Evolutionary conservation across 331 rosid species (phyloP), one percentile per base, ranked within the genome.

Genomic region (Malus hybrid): DNA sequence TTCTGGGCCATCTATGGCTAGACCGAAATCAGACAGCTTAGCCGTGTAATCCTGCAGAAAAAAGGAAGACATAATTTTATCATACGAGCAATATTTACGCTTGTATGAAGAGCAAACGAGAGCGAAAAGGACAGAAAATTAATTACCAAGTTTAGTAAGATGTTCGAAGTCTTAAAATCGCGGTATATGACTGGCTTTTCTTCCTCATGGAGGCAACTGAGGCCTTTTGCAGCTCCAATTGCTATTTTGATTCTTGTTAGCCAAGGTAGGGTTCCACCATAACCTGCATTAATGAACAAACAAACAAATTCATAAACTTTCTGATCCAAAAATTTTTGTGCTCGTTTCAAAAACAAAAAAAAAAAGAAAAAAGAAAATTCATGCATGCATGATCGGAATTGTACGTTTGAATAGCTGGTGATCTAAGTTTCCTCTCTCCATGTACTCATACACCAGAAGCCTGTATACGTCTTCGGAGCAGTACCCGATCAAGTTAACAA

Each of bases 381-480:
- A 1, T 61, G 33, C 34, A 14, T 61, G 19, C 34, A 61, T 12
- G 66, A 61, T 67, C 54, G 4, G 12, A 67, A 20, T 36, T 67
- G 18, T 76, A 91, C 98, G 80, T 82, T 83, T 85, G 78, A 90
- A 94, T 71, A 94, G 86, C 31, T 85, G 79, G 76, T 79, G 54
- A 32, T 94, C 97, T 29, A 94, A 83, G 81, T 88, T 94, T 32
- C 99, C 99, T 31, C 92, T 48, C 20, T 86, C 89, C 96, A 94
- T 83, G 85, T 82, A 94, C 70, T 94, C 92, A 52, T 94, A 94
- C n/a, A 94, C 99, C 70, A 94, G 97, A 83, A 92, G 96, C 78
- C 99, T 86, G 7, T 94, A 76, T 33, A 92, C 96, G 76, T 94
- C 97, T 83, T 94, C 99, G 44, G 91, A 85, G 85, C 97, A 92